Percentiles rank a stretch among this genome's conserved stretches.
These are phyloP conservation scores for Phlegmacium glaucopus DNA, from an alignment of 768 basidiomycete species.

Conservation along the genomic window DNA sequence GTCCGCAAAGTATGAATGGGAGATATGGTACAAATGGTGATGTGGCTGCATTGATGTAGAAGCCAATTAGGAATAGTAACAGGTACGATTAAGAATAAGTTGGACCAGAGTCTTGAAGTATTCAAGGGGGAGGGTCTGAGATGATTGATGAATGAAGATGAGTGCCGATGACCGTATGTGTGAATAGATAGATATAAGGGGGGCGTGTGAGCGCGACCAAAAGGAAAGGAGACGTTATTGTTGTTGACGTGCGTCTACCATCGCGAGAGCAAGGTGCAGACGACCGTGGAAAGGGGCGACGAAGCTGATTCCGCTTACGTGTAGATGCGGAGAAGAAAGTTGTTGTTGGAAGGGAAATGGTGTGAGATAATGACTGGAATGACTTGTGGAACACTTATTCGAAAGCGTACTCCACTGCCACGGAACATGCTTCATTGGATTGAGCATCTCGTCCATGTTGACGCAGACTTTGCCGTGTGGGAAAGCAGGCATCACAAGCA, in stretches of 20 bases:
- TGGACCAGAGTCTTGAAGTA: neutral
- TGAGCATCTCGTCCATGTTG: constrained; percentile 54
- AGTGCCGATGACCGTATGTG: neutral
- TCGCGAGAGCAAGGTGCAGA: neutral
- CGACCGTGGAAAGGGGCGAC: neutral
- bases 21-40: neutral
- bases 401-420: constrained; percentile 72
- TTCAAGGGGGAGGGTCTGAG: neutral
- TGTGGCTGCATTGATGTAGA: neutral
- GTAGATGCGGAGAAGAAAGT: neutral
- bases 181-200: neutral
- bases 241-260: neutral
- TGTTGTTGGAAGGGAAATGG: neutral
- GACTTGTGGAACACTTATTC: no score
- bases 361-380: no score
- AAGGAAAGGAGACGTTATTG: neutral
- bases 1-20: neutral
- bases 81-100: neutral
- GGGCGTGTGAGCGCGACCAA: neutral
- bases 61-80: neutral
- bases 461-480: constrained; percentile 53
- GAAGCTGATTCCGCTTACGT: neutral
- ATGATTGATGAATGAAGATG: neutral
- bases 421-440: constrained; percentile 66
- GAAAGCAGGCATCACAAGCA: constrained; percentile 69